These are phyloP conservation scores for Moniliophthora roreri DNA, from an alignment of 1,284 basidiomycete species.

Conservation along the genomic window DNA sequence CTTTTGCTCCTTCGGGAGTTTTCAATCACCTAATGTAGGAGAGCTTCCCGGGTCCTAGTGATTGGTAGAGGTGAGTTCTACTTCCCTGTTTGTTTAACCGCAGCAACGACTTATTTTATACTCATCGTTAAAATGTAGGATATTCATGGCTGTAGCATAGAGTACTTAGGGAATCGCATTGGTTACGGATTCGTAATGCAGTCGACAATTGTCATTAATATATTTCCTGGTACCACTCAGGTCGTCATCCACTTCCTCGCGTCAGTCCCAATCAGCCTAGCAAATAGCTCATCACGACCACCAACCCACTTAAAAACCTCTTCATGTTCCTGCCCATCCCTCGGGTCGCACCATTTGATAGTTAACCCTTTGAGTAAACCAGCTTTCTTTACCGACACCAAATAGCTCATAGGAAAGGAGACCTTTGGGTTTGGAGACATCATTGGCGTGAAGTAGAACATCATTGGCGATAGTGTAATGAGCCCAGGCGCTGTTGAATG, in stretches of 20 bases:
- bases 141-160: no score
- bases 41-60: no score
- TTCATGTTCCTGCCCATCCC: slow-evolving; percentile 41
- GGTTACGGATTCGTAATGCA: no score
- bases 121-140: no score
- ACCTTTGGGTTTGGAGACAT: slow-evolving; percentile 45
- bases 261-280: slow-evolving; percentile 55
- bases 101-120: no score
- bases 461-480: slow-evolving; percentile 51
- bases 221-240: slow-evolving; percentile 19
- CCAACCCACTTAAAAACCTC: slow-evolving; percentile 57
- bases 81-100: no score
- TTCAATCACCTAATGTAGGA: no score
- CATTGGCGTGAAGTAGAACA: slow-evolving; percentile 56
- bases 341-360: slow-evolving; percentile 42
- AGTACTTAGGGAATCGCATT: no score
- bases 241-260: slow-evolving; percentile 38
- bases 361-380: slow-evolving; percentile 52
- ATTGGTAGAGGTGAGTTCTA: no score
- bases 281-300: slow-evolving; percentile 64
- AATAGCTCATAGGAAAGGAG: slow-evolving; percentile 41
- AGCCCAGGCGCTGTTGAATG: slow-evolving; percentile 53
- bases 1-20: no score
- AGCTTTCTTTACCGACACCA: slow-evolving; percentile 59
- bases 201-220: no score